Percentiles rank a stretch among this genome's conserved stretches.
Evolutionary conservation across 345 rosid genomes (phyloP).

Genomic region (Conringia planisiliqua): DNA sequence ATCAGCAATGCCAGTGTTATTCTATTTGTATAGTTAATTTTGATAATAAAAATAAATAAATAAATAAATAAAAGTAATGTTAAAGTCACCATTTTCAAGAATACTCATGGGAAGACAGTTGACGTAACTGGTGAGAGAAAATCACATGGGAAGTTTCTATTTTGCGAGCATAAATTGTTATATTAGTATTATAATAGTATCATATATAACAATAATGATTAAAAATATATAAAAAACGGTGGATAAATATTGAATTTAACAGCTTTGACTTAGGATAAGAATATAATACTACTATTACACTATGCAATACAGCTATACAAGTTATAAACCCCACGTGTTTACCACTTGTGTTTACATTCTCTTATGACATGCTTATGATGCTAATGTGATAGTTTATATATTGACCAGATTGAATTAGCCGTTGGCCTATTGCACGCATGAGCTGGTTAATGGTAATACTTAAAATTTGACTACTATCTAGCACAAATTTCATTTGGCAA

Average conservation of each 20-base stretch:
- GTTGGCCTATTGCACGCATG: not conserved
- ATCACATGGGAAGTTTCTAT: slow-evolving; percentile 28
- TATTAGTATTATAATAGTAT: not conserved
- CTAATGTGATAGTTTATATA: not conserved
- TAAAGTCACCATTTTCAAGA: not conserved
- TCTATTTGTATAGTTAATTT: not conserved
- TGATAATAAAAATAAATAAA: not conserved
- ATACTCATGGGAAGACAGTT: not conserved
- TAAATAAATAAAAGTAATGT: not conserved
- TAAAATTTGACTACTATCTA: too few species aligned
- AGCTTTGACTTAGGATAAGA: slow-evolving; percentile 12
- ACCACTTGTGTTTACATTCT: slow-evolving; percentile 8
- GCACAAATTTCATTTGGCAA: not conserved
- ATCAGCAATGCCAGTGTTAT: not conserved
- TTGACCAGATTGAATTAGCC: slow-evolving; percentile 1
- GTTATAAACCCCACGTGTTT: slow-evolving; percentile 11
- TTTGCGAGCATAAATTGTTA: not conserved
- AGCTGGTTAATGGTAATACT: slow-evolving; percentile 4
- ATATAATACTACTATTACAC: not conserved
- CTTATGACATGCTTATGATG: not conserved
- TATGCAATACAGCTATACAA: slow-evolving; percentile 5
- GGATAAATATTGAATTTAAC: slow-evolving; percentile 12
- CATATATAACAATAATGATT: not conserved
- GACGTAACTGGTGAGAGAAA: slow-evolving; percentile 15
- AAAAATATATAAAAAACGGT: slow-evolving; percentile 2